phyloP scores from a whole-genome alignment of 768 basidiomycete species.

The Leccinum disarticulatum region DNA sequence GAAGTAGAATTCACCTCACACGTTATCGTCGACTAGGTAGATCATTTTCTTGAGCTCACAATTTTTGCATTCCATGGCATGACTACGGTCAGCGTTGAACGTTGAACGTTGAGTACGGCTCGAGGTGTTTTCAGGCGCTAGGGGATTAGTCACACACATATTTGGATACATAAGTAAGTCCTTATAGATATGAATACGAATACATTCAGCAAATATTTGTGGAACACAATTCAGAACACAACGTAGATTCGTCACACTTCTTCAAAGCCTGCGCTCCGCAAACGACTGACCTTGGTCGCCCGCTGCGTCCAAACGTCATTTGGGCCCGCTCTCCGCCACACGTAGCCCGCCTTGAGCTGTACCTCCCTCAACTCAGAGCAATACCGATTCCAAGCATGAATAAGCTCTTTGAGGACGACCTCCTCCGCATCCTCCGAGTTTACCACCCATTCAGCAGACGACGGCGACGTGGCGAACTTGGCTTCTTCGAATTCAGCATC shows the following conservation, averaged over 20 bases:
- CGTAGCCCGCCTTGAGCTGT: constrained; percentile 39
- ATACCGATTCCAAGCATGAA: constrained; percentile 45
- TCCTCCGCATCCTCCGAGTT: constrained; percentile 24
- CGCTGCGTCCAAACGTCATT: constrained; percentile 38
- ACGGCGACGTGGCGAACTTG: constrained; percentile 1
- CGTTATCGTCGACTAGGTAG: too few relatives aligned
- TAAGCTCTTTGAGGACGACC: constrained; percentile 33
- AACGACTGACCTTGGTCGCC: constrained; percentile 5
- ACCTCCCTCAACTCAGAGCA: constrained; percentile 41
- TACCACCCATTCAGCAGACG: not conserved
- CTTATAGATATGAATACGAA: not conserved
- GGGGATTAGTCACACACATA: constrained; percentile 18
- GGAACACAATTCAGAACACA: not conserved
- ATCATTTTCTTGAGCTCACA: constrained; percentile 34
- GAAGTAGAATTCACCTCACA: too few relatives aligned
- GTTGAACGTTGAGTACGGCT: too few relatives aligned
- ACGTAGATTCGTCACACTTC: constrained; percentile 7
- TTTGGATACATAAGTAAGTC: not conserved
- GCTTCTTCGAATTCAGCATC: constrained; percentile 24
- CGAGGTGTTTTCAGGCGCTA: not conserved
- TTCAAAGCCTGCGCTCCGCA: constrained; percentile 20
- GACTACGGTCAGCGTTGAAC: not conserved
- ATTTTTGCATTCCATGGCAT: constrained; percentile 70
- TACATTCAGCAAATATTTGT: not conserved
- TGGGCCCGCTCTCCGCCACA: constrained; percentile 39